phyloP scores from a whole-genome alignment of 768 basidiomycete genomes.

The Tricholoma sp. region DNA sequence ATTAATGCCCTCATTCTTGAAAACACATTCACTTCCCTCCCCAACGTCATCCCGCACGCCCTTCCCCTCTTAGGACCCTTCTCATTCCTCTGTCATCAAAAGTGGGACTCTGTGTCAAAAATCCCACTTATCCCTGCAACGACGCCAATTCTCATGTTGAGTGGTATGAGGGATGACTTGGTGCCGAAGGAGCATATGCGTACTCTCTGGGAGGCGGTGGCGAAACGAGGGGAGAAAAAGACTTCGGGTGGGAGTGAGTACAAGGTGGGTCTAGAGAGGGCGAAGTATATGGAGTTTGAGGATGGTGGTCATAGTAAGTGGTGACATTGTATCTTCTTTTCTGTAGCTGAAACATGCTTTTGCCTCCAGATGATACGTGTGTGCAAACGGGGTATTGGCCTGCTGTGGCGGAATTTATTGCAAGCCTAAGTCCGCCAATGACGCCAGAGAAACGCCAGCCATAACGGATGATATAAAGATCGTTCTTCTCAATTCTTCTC shows the following conservation, averaged over 20 bases:
- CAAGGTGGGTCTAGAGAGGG: constrained; percentile 47
- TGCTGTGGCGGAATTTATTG: constrained; percentile 44
- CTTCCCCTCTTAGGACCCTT: constrained; percentile 71
- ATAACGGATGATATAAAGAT: not conserved
- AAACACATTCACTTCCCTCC: constrained; percentile 89
- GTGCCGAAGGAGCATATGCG: constrained; percentile 77
- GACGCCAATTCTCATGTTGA: constrained; percentile 79
- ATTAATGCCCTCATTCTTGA: constrained; percentile 81
- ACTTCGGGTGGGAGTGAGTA: constrained; percentile 31
- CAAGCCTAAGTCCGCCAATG: not conserved
- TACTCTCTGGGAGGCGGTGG: constrained; percentile 61
- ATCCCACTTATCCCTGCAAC: constrained; percentile 55
- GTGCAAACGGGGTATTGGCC: constrained; percentile 51
- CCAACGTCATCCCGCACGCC: constrained; percentile 73
- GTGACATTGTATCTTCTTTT: not conserved
- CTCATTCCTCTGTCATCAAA: constrained; percentile 79
- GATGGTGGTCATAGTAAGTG: constrained; percentile 49
- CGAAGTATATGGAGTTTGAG: constrained; percentile 53
- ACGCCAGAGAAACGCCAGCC: not conserved
- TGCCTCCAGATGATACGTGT: constrained; percentile 46
- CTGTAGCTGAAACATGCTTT: constrained; percentile 4
- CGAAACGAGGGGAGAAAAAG: constrained; percentile 46
- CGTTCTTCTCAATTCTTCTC: not conserved
- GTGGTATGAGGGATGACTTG: constrained; percentile 67
- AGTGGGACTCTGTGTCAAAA: constrained; percentile 77